Evolutionary conservation across 2,329 filamentous ascomycete genomes (phyloP).

Genomic region (Neurospora crassa): DNA sequence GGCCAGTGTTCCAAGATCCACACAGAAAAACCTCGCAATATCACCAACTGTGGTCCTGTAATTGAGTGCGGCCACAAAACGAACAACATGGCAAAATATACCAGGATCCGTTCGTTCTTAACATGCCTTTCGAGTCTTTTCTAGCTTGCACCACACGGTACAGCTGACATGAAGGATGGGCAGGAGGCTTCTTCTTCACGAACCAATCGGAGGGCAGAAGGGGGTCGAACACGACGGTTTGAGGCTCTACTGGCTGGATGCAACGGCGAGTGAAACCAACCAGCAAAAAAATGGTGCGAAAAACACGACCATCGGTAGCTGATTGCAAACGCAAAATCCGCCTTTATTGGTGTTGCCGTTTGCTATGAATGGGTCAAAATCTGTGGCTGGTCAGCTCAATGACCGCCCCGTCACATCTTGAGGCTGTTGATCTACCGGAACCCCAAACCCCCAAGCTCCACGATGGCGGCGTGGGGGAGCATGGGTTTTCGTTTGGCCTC

Average conservation of each 20-base stretch:
- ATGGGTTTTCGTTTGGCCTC: not conserved
- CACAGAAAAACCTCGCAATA: not conserved
- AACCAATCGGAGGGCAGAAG: not conserved
- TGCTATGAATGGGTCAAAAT: not conserved
- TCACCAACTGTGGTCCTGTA: not conserved
- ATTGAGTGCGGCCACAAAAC: not conserved
- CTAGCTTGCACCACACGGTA: not conserved
- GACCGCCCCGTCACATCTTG: not conserved
- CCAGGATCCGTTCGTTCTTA: not conserved
- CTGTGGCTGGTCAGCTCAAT: not conserved
- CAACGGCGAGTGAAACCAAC: not conserved
- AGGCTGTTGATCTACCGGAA: not conserved
- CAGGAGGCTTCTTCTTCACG: not conserved
- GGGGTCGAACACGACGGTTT: not conserved
- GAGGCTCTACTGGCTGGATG: not conserved
- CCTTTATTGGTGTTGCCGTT: not conserved
- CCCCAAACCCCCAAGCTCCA: not conserved
- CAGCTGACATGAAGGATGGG: not conserved
- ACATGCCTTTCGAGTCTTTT: not conserved
- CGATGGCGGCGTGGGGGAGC: not conserved
- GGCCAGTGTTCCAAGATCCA: not conserved
- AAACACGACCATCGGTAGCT: not conserved
- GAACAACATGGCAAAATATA: not conserved
- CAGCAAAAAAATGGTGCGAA: not conserved
- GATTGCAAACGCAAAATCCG: not conserved